Evolutionary conservation across 2,329 filamentous ascomycete species (phyloP), one percentile per base, ranked within the genome.

Genomic region (Cordyceps fumosorosea): DNA sequence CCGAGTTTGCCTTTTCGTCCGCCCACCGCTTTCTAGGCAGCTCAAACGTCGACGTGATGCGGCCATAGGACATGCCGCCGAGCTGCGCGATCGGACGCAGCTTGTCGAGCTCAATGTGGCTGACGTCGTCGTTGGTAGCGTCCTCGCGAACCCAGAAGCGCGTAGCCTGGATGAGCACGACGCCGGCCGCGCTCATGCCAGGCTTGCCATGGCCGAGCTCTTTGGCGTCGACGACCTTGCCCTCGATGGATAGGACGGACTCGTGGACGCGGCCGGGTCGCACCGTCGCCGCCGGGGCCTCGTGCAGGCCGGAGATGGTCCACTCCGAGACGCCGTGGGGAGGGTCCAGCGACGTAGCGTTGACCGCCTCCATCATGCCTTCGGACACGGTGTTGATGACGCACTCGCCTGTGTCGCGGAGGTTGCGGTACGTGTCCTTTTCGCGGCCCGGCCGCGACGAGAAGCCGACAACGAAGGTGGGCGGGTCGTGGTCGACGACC

Each of bases 341-440:
- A 0, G 89, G 83, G 72, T 95, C 90, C 68, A 95, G 84, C 14
- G 81, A 81, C 1, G 87, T 84, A 14, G 85, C 82, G 71, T 95
- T 96, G 29, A 90, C 91, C 0, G 91, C 91, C 76, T 96, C 91
- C 67, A 92, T 73, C 72, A 87, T 93, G 71, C 87, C 84, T 75
- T 95, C 90, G 2, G 82, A 85, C 67, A 96, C 89, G 65, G 95
- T 89, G 74, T 92, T 96, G 74, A 96, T 87, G 47, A 84, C 83
- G 72, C 89, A 92, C 75, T 96, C 90, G 44, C 81, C 78, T 0
- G 81, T 86, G 50, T 89, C 88, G 8, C 81, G 70, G 61, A 96
- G 77, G 70, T 93, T 92, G 66, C 78, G 80, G 61, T 93, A 76
- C n/a, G 87, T 87, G 72, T 96, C 91, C 73, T 96, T 96, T 14